Base-by-base conservation (phyloP, 1,284 basidiomycete genomes). In the Apiotrichum gamsii region DNA sequence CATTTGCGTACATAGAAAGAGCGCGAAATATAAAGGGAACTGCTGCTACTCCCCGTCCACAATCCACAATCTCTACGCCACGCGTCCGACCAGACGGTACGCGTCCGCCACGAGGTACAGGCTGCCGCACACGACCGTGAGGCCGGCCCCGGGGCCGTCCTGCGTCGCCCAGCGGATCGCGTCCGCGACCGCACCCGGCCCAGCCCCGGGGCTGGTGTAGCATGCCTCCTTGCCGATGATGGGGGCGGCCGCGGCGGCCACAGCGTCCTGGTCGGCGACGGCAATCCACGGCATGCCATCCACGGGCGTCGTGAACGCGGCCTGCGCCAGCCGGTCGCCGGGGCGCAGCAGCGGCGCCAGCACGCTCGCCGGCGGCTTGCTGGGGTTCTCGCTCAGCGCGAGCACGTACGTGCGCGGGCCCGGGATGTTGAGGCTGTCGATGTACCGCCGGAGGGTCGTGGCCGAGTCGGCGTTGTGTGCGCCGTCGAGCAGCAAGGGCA, bases 381-480 rank as follows among this genome's bases (percentile, higher is more conserved):
- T 83, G 4, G 87, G 87, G 0, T 86, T 88, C 52, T 84, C 76
- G 0, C 90, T 90, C 21, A 94, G 76, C 0, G 80, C 80, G 31
- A 90, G 69, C 56, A 95, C 76, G 64, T 82, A 89, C 0, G 82
- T 82, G 39, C 62, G 24, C 64, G 75, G 53, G 18, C 57, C 15
- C 25, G 60, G 49, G 16, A 67, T 48, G 21, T 66, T 53, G 6
- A 84, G 69, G 2, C 74, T 65, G 29, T 79, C 75, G 47, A 97
- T 73, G 67, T 91, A 97, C 5, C 75, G 65, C 1, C 82, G 76
- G 8, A 99, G 79, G 0, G 81, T 81, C 16, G 67, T 56, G 0
- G 90, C 80, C 0, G 90, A 91, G 5, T 87, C 83, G n/a, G 82
- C 75, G 64, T 99, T 99, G 68, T 99, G 95, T 1, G 95, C 94